Evolutionary conservation across 768 basidiomycete genomes (phyloP), one percentile per base, ranked within the genome.

Genomic region (Tubosaeta sp.): DNA sequence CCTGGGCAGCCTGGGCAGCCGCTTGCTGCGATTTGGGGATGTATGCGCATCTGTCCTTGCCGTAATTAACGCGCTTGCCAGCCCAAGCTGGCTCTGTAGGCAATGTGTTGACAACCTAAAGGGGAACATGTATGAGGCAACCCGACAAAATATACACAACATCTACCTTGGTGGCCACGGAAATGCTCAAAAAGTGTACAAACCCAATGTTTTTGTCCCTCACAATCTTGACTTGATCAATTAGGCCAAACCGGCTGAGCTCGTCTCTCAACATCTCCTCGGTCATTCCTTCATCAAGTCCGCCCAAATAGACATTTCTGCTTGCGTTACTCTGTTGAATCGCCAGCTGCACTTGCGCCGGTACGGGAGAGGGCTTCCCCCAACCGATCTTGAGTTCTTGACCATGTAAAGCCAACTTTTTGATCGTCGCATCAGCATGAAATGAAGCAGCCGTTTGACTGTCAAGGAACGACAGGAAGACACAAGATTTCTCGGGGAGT

Each of bases 201-300:
- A 99, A 99, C 3, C 95, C 97, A 52, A 98, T 98, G 65, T 97
- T 97, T 80, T 97, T 97, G 76, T 99, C 97, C 55, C 95, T 75
- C 47, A 98, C 97, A 65, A 99, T 97, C 81, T 99, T 99, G 68
- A 99, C 95, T 69, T 98, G 95, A 72, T 99, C 97, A 62, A 99
- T 97, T 27, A 95, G 76, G 19, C 97, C 97, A 64, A 95, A 99
- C 39, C 88, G 80, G 62, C 86, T 86, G 22, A 98, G 75, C 65
- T 97, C 94, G 56, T 98, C 94, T 32, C 95, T 74, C 31, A 99
- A 75, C 72, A 84, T 84, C 71, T 95, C 90, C 75, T 98, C 97
- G 1, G 91, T 95, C 75, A 85, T 83, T 46, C 74, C 77, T 71
- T 95, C 91, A 38, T 95, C 94, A 37, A 99, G 75, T 16, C 92